phyloP scores from a whole-genome alignment of 371 early-diverging fungal species.

The Mucor indicus region DNA sequence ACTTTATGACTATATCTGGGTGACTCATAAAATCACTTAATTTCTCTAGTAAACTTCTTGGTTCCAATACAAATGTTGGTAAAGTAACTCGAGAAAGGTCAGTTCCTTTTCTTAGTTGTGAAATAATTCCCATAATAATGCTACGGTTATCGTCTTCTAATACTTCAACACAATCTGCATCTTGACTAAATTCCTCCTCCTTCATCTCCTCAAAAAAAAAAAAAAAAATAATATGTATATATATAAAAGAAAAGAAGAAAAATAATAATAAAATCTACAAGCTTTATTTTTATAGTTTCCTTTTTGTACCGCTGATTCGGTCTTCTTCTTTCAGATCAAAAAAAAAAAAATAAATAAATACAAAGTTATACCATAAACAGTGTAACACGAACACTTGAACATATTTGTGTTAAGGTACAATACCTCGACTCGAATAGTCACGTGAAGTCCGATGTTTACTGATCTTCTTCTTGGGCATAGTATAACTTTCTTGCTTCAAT shows the following conservation, averaged over 20 bases:
- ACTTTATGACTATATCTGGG: conserved; percentile 81
- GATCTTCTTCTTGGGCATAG: conserved; percentile 48
- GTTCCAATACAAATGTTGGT: conserved; percentile 93
- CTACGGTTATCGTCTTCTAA: conserved; percentile 81
- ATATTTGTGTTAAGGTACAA: no score
- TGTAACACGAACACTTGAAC: no score
- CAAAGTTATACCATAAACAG: no score
- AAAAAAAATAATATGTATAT: not conserved
- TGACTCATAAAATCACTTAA: conserved; percentile 93
- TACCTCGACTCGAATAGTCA: no score
- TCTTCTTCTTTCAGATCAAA: no score
- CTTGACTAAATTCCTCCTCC: conserved; percentile 1
- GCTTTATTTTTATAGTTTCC: no score
- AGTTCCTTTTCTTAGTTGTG: conserved; percentile 82
- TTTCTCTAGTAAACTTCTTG: conserved; percentile 87
- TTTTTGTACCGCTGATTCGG: no score
- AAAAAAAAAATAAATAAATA: no score
- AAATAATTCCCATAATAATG: conserved; percentile 80
- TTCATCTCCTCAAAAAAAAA: conserved; percentile 6
- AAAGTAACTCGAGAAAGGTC: conserved; percentile 84
- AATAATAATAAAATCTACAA: no score
- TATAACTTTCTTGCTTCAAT: conserved; percentile 40
- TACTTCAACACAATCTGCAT: conserved; percentile 60
- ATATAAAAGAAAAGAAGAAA: no score
- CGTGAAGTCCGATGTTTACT: no score